phyloP scores from a whole-genome alignment of 2,329 filamentous ascomycete genomes.

The Cercospora sp. region DNA sequence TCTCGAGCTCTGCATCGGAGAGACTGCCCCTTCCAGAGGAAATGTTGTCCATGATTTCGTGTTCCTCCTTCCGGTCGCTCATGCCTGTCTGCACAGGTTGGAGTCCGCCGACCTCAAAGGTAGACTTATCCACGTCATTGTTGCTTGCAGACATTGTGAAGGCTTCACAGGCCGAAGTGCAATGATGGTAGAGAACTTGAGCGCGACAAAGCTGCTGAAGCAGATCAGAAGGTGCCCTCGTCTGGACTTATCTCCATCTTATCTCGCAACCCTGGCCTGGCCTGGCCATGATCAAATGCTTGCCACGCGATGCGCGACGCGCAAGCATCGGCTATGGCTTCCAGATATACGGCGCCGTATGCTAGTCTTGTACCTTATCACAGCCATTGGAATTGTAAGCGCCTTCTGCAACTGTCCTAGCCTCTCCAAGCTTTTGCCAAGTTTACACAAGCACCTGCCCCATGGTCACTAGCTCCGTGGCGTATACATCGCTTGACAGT shows the following conservation, averaged over 20 bases:
- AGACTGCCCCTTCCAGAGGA: not conserved
- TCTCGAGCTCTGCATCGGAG: conserved; percentile 1
- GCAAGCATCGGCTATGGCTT: too few species aligned
- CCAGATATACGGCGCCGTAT: too few species aligned
- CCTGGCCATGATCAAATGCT: not conserved
- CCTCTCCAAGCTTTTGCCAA: not conserved
- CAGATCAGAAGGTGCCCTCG: not conserved
- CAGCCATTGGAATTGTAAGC: not conserved
- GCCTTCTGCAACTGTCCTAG: not conserved
- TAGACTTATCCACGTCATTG: not conserved
- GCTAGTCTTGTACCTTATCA: not conserved
- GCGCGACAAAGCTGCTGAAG: not conserved
- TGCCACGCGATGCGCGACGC: not conserved
- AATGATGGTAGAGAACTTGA: not conserved
- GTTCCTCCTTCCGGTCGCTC: not conserved
- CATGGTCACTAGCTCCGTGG: not conserved
- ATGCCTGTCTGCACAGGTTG: not conserved
- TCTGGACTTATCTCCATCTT: not conserved
- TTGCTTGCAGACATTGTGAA: not conserved
- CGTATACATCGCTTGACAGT: not conserved
- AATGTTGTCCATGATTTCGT: not conserved
- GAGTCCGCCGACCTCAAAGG: not conserved
- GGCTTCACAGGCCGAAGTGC: too few species aligned
- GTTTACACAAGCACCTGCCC: conserved; percentile 1
- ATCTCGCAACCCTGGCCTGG: not conserved